Evolutionary conservation across 2,329 filamentous ascomycete species (phyloP).

Genomic region (Ascochyta koolunga): DNA sequence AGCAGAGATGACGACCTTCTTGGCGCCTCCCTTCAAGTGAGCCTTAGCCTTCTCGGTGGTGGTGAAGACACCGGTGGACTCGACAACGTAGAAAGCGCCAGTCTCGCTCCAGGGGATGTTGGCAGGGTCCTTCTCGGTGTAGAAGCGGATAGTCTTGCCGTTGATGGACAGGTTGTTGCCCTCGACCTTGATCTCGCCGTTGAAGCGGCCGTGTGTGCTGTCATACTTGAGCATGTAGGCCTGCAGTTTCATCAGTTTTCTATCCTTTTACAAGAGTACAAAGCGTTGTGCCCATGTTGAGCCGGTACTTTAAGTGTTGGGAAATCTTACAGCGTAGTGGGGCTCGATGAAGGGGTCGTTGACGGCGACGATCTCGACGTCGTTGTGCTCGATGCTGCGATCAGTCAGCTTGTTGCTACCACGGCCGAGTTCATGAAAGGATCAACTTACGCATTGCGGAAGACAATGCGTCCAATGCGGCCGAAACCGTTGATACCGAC

Average conservation of each 20-base stretch:
- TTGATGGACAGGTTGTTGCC: constrained; percentile 81
- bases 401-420: constrained; percentile 26
- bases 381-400: constrained; percentile 76
- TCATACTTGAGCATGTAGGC: constrained; percentile 99
- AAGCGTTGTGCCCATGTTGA: neutral
- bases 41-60: constrained; percentile 93
- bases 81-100: constrained; percentile 90
- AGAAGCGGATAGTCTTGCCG: constrained; percentile 94
- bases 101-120: constrained; percentile 89
- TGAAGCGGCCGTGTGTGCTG: constrained; percentile 95
- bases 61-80: constrained; percentile 99
- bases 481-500: constrained; percentile 99
- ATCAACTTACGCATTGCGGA: constrained; percentile 84
- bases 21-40: constrained; percentile 95
- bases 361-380: constrained; percentile 88
- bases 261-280: neutral
- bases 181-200: constrained; percentile 81
- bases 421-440: constrained; percentile 2
- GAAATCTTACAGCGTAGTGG: constrained; percentile 85
- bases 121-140: constrained; percentile 87
- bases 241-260: constrained; percentile 57
- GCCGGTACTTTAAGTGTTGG: constrained; percentile 3
- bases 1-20: constrained; percentile 88
- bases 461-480: constrained; percentile 98
- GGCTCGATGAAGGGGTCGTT: constrained; percentile 99